Evolutionary conservation across 108 stramenopile species (phyloP), one percentile per base, ranked within the genome.

Genomic region (Cyclotella baltica): DNA sequence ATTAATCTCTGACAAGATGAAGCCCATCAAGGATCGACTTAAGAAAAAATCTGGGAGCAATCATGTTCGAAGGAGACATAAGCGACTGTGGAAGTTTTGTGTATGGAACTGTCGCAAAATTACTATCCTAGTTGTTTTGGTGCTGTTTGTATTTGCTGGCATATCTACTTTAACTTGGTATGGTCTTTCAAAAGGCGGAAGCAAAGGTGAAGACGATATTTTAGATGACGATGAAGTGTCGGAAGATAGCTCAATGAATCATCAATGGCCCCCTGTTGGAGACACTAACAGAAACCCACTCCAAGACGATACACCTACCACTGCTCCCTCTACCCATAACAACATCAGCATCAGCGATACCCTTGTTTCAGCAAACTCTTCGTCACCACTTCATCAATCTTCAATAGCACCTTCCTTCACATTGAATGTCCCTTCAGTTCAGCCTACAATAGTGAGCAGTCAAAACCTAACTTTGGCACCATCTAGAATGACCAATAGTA

Each of bases 71-170:
- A 53, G 64, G 35, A 10, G 67, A 20, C 48, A 68, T 18, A 68
- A 52, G 33, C 67, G 51, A 28, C 22, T 68, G 11, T 68, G 67
- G 67, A 81, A 81, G 50, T 75, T 68, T 40, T 70, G 50, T 28
- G 80, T 75, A n/a, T 81, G 80, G 80, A 81, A 81, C 23, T 70
- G 66, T 66, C 61, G 73, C 6, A 81, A 81, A 67, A 81, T 81
- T 19, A 70, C 67, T 1, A 1, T 68, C 11, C 35, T 46, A 28
- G 33, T 75, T 8, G 20, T 75, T 4, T 62, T 75, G 18, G 59
- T 27, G 22, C 34, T 81, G 9, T 55, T 33, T 47, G 47, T 81
- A 22, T 2, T 75, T 0, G 47, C 48, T 11, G 73, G 61, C 2
- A 59, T 75, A 22, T 61, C 28, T 27, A 30, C 71, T 16, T 64